Conservation (phyloP, 371 early-diverging fungal species). For the Apophysomyces variabilis region DNA sequence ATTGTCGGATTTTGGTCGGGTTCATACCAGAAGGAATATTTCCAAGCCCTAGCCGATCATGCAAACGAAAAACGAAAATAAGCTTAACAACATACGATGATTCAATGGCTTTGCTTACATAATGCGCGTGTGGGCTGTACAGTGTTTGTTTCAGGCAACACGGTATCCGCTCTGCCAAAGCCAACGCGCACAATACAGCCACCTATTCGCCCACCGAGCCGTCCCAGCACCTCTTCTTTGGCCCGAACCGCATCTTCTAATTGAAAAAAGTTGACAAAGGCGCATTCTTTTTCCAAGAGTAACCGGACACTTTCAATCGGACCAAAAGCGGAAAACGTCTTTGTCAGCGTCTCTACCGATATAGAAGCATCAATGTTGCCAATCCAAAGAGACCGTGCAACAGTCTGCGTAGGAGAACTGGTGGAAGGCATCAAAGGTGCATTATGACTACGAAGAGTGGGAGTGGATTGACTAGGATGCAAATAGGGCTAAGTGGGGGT, state of each 20-base stretch:
- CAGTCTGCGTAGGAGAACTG: conserved; percentile 46
- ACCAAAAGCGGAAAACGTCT: conserved; percentile 89
- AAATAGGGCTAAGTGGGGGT: conserved; percentile 26
- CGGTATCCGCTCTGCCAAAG: conserved; percentile 89
- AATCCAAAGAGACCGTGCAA: conserved; percentile 93
- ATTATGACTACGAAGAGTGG: conserved; percentile 30
- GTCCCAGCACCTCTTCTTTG: conserved; percentile 81
- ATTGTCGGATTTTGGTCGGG: conserved; percentile 71
- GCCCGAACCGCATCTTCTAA: conserved; percentile 91
- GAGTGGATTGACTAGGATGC: conserved; percentile 43
- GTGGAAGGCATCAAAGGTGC: conserved; percentile 24
- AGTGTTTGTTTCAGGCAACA: conserved; percentile 38
- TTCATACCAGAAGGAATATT: conserved; percentile 87
- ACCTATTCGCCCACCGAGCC: conserved; percentile 76
- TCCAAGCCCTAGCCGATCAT: conserved; percentile 77
- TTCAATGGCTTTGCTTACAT: conserved; percentile 36
- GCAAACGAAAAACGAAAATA: no score
- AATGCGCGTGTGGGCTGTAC: conserved; percentile 55
- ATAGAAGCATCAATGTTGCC: conserved; percentile 89
- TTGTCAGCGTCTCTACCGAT: conserved; percentile 78
- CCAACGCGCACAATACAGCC: conserved; percentile 85
- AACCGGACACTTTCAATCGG: conserved; percentile 92
- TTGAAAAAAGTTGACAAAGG: conserved; percentile 89
- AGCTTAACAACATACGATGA: neutral
- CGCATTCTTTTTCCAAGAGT: conserved; percentile 95